Base-by-base conservation (phyloP, 2,329 filamentous ascomycete species). In the Trichoderma sp. region DNA sequence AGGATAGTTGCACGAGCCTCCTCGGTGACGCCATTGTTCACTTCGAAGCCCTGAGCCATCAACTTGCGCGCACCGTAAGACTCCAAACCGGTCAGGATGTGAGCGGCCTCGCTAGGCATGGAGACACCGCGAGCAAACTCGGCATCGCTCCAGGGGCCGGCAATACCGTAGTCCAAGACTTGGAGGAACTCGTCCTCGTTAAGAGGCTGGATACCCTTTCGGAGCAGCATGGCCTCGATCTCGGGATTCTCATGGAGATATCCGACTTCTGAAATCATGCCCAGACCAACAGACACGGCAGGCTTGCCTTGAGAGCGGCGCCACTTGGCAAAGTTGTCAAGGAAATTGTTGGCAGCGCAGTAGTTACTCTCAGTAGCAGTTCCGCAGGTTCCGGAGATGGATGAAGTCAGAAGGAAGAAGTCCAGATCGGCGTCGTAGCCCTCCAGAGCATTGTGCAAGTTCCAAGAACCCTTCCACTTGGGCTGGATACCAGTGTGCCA, bases 301-400 rank as follows among this genome's bases (percentile, higher is more conserved):
- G 76, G 13, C 43, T 74, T 72, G 1, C 77, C 78, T 2, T 74
- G 72, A 4, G 59, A 52, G 5, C 72, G 70, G 18, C 76, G 73
- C 34, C 74, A 75, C 1, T 75, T 74, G 0, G 78, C 78, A 51
- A 83, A 77, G 3, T 76, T 74, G 43, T 82, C 78, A 60, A 81
- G 73, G 72, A 79, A 84, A 6, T 76, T 74, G 70, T 83, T 83
- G n/a, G 76, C 81, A 1, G 80, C 77, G 11, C 76, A 74, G 70
- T 84, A 84, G 69, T 80, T 82, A 60, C 77, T 74, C 70, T 83
- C 81, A 0, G 74, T 76, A 1, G 72, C 69, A 16, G 76, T 73
- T 5, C 79, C 81, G 8, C 79, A 68, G 6, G 78, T 70, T n/a
- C 76, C 76, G 0, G 74, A 73, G 2, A 79, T 71, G 4, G 81